These are phyloP conservation scores for Chionographis japonica DNA, from an alignment of 106 monocot species.

Conservation along the genomic window DNA sequence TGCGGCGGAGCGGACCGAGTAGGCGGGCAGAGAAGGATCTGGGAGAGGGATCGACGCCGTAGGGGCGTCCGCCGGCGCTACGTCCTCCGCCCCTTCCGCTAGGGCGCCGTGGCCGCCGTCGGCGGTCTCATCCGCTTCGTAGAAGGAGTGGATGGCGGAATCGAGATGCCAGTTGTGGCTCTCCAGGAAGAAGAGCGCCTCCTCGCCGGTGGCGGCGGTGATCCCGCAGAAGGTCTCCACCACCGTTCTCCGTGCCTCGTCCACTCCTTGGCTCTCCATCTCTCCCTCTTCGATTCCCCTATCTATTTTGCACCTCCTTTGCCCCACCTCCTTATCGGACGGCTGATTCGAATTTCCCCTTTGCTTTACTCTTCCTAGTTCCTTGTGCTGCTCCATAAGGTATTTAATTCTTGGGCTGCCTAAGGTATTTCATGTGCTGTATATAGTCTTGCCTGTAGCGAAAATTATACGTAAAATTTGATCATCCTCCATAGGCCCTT, in stretches of 20 bases:
- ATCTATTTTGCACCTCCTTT: too few species aligned
- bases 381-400: too few species aligned
- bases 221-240: conserved; percentile 42
- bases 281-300: neutral
- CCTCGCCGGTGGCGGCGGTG: conserved; percentile 53
- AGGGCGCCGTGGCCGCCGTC: conserved; percentile 15
- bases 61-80: neutral
- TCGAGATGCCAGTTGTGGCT: conserved; percentile 68
- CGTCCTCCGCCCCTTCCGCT: conserved; percentile 4
- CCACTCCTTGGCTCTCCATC: conserved; percentile 12
- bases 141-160: conserved; percentile 66
- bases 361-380: too few species aligned
- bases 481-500: too few species aligned
- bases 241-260: conserved; percentile 18
- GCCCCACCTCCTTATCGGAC: too few species aligned
- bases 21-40: neutral
- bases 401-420: too few species aligned
- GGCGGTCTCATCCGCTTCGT: conserved; percentile 29
- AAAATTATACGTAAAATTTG: too few species aligned
- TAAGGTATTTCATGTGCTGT: too few species aligned
- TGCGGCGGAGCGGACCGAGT: neutral
- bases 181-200: conserved; percentile 77
- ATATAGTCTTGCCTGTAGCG: too few species aligned
- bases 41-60: neutral
- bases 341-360: too few species aligned